Percentiles rank a stretch among this genome's conserved stretches.
These are phyloP conservation scores for Leccinum barrowsii DNA, from an alignment of 768 basidiomycete species.

Conservation along the genomic window DNA sequence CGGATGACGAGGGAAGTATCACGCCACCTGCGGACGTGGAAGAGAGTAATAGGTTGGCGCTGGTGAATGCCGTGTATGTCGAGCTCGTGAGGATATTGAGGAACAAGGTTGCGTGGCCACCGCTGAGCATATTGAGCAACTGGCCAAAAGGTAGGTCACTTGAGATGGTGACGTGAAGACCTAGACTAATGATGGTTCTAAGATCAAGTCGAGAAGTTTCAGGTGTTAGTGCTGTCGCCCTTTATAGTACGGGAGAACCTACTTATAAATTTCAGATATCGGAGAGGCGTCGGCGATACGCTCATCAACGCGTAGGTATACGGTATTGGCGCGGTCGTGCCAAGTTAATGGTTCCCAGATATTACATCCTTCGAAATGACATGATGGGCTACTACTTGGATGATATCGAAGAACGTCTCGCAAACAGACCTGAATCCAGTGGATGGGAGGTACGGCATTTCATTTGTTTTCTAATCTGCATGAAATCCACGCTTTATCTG, in stretches of 20 bases:
- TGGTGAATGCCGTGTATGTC: slow-evolving; percentile 74
- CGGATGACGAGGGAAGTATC: slow-evolving; percentile 29
- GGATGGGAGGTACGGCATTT: slow-evolving; percentile 71
- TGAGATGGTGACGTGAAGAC: not conserved
- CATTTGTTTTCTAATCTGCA: not conserved
- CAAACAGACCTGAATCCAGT: slow-evolving; percentile 37
- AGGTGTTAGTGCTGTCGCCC: slow-evolving; percentile 49
- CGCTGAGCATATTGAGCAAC: slow-evolving; percentile 35
- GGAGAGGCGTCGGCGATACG: slow-evolving; percentile 83
- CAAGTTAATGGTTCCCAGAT: slow-evolving; percentile 41
- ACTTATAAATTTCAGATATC: slow-evolving; percentile 49
- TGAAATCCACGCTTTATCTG: not conserved
- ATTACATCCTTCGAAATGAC: slow-evolving; percentile 81
- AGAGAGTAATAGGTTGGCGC: slow-evolving; percentile 40
- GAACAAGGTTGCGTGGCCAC: slow-evolving; percentile 74
- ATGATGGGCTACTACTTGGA: slow-evolving; percentile 72
- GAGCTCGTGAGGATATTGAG: slow-evolving; percentile 71
- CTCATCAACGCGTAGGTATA: slow-evolving; percentile 77
- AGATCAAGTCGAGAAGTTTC: slow-evolving; percentile 81
- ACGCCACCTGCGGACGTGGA: slow-evolving; percentile 18
- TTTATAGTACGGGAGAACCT: not conserved
- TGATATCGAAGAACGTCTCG: slow-evolving; percentile 55
- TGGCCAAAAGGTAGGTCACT: slow-evolving; percentile 66
- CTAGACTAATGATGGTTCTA: slow-evolving; percentile 8
- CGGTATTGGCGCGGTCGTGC: not conserved